A percentile compares a stretch with the other conserved stretches of the same genome.
Conservation (phyloP, 371 early-diverging fungal genomes). For the Apophysomyces trapeziformis region DNA sequence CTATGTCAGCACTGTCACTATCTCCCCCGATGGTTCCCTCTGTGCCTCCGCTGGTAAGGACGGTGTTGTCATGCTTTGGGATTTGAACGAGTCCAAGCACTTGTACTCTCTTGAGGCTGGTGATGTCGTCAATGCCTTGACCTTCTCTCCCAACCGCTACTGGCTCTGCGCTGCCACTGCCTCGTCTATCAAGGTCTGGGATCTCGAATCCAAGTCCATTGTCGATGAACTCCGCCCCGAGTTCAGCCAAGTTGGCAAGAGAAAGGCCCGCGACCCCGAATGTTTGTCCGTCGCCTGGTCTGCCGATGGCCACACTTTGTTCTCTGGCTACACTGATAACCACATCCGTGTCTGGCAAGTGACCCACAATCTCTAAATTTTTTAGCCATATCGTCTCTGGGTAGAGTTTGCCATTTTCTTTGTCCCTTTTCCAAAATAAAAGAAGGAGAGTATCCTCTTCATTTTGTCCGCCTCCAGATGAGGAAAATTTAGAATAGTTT, state of each 20-base stretch:
- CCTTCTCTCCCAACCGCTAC: constrained; percentile 98
- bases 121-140: constrained; percentile 90
- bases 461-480: background rate
- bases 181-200: constrained; percentile 97
- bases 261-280: constrained; percentile 71
- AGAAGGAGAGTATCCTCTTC: background rate
- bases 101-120: constrained; percentile 96
- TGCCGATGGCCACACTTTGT: constrained; percentile 94
- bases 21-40: constrained; percentile 98
- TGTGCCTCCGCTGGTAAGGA: constrained; percentile 99
- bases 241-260: constrained; percentile 72
- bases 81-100: constrained; percentile 98
- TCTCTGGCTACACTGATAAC: constrained; percentile 96
- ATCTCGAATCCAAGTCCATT: constrained; percentile 92
- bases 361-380: constrained; percentile 56
- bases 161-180: constrained; percentile 98
- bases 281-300: constrained; percentile 96
- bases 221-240: constrained; percentile 93
- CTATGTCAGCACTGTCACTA: constrained; percentile 94
- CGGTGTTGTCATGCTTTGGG: constrained; percentile 98
- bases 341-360: constrained; percentile 91
- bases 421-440: background rate
- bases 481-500: background rate
- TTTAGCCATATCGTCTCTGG: background rate
- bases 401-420: constrained; percentile 9